A percentile compares a stretch with the other conserved stretches of the same genome.
Evolutionary conservation across 495 filamentous ascomycete species (phyloP).

Genomic region (Geoglossum glabrum): DNA sequence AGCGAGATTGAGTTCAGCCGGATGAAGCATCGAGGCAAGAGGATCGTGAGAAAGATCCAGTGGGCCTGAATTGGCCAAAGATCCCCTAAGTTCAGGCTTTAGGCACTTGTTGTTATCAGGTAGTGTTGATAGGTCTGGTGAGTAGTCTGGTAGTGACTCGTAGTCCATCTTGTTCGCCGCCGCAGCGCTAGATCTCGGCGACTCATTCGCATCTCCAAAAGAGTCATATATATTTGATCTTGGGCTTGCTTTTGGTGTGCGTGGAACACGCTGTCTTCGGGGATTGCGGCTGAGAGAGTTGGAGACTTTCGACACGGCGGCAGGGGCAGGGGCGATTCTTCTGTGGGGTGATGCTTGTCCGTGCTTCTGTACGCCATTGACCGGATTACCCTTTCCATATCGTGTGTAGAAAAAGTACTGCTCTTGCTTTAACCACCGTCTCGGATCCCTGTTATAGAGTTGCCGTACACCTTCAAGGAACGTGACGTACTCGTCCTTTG

Average conservation of each 20-base stretch:
- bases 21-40: slow-evolving; percentile 53
- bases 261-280: background rate
- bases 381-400: slow-evolving; percentile 23
- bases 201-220: slow-evolving; percentile 20
- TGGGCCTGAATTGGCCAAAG: slow-evolving; percentile 22
- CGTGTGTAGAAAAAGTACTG: slow-evolving; percentile 36
- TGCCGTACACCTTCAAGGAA: slow-evolving; percentile 41
- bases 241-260: background rate
- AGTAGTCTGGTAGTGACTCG: slow-evolving; percentile 52
- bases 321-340: slow-evolving; percentile 9
- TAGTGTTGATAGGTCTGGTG: slow-evolving; percentile 50
- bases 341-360: slow-evolving; percentile 17
- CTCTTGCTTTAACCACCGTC: slow-evolving; percentile 41
- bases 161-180: slow-evolving; percentile 74
- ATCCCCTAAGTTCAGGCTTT: slow-evolving; percentile 74
- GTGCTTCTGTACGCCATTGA: slow-evolving; percentile 11
- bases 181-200: slow-evolving; percentile 22
- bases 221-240: slow-evolving; percentile 21
- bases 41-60: slow-evolving; percentile 67
- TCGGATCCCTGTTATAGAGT: slow-evolving; percentile 36
- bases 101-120: slow-evolving; percentile 35
- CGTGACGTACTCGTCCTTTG: slow-evolving; percentile 46
- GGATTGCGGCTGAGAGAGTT: slow-evolving; percentile 11
- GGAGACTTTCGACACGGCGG: slow-evolving; percentile 13
- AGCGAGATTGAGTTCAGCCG: slow-evolving; percentile 60